Conservation (phyloP, 1,139 yeast species). For the Hyphopichia buzzinii region DNA sequence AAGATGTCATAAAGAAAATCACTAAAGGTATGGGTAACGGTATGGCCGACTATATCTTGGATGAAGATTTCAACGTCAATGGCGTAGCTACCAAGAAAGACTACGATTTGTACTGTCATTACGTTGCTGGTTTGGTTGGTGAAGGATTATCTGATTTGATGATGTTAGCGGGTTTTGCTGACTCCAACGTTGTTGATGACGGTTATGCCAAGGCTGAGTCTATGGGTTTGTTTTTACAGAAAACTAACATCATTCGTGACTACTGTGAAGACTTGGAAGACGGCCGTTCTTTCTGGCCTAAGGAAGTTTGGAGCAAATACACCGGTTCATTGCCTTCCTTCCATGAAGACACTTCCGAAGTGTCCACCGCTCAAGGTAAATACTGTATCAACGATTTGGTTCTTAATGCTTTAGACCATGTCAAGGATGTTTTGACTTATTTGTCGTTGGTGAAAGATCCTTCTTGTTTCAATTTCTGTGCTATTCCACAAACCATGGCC, state of each 20-base stretch:
- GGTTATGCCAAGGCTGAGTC: conserved; percentile 65
- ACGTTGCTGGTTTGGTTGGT: conserved; percentile 97
- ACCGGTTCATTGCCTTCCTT: conserved; percentile 64
- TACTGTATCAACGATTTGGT: conserved; percentile 82
- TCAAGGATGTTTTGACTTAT: conserved; percentile 72
- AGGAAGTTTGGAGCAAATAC: conserved; percentile 86
- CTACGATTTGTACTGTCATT: conserved; percentile 89
- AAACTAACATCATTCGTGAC: conserved; percentile 94
- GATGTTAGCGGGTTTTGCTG: conserved; percentile 65
- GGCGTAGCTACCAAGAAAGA: conserved; percentile 80
- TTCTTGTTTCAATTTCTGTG: conserved; percentile 85
- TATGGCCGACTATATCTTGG: conserved; percentile 90
- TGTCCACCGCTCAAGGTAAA: conserved; percentile 52
- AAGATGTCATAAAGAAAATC: conserved; percentile 73
- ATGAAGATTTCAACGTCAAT: conserved; percentile 71
- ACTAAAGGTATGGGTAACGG: conserved; percentile 91
- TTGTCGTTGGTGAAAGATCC: conserved; percentile 78
- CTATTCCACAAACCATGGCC: conserved; percentile 99
- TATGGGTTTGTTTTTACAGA: conserved; percentile 94
- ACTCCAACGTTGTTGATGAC: conserved; percentile 46
- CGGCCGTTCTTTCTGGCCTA: conserved; percentile 96
- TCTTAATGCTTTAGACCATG: conserved; percentile 75
- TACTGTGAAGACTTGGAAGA: conserved; percentile 89
- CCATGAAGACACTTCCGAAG: conserved; percentile 37
- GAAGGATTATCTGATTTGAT: conserved; percentile 88